phyloP scores from a whole-genome alignment of 768 basidiomycete genomes.

The Macrolepiota fuliginosa region DNA sequence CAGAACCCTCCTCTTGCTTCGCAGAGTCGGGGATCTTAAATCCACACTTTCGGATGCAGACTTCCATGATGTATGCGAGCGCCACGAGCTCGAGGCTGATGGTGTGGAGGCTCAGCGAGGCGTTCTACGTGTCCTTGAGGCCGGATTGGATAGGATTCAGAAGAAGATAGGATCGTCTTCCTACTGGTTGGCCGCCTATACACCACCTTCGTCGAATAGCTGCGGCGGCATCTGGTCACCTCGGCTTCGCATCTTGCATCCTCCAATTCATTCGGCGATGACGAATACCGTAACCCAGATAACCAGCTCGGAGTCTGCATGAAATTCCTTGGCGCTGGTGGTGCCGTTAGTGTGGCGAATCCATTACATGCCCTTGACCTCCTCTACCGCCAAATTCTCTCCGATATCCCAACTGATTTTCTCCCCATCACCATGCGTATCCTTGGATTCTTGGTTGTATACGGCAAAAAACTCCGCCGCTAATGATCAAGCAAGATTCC shows the following conservation, averaged over 20 bases:
- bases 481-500: neutral
- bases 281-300: neutral
- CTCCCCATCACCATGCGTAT: neutral
- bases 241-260: neutral
- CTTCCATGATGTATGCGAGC: too few relatives aligned
- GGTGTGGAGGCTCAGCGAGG: neutral
- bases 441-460: too few relatives aligned
- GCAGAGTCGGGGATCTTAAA: too few relatives aligned
- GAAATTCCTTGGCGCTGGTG: too few relatives aligned
- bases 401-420: neutral
- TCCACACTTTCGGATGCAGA: too few relatives aligned
- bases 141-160: neutral
- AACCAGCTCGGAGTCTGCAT: neutral
- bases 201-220: neutral
- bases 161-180: neutral
- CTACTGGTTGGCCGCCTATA: neutral
- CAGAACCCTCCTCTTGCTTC: too few relatives aligned
- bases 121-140: neutral
- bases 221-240: neutral
- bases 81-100: too few relatives aligned
- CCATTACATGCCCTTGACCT: too few relatives aligned
- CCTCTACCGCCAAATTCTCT: too few relatives aligned
- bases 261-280: constrained; percentile 2
- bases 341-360: too few relatives aligned
- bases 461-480: neutral